These are phyloP conservation scores for Boletus rex-veris DNA, from an alignment of 768 basidiomycete genomes.

Conservation along the genomic window DNA sequence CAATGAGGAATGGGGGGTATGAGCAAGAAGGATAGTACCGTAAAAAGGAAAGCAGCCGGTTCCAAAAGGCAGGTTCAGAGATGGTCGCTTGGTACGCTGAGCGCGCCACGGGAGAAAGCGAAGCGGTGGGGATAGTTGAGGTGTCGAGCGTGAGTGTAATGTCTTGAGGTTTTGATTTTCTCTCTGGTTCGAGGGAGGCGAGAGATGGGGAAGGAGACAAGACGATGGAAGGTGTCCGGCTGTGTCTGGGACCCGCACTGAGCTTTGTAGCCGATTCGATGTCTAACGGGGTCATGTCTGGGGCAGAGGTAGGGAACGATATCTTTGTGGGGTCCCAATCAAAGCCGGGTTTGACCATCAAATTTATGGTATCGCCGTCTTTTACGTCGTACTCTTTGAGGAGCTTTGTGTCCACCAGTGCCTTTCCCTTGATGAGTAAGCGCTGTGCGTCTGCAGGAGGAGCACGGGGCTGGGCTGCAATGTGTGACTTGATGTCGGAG, in stretches of 20 bases:
- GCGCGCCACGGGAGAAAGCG: conserved; percentile 35
- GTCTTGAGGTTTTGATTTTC: conserved; percentile 44
- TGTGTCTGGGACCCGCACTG: conserved; percentile 42
- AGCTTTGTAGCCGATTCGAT: conserved; percentile 23
- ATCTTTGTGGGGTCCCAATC: conserved; percentile 56
- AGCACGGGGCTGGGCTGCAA: conserved; percentile 62
- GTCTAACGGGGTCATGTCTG: conserved; percentile 21
- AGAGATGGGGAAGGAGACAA: conserved; percentile 71
- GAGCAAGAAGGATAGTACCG: conserved; percentile 33
- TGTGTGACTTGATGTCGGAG: conserved; percentile 69
- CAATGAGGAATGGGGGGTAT: neutral
- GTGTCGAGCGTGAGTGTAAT: conserved; percentile 70
- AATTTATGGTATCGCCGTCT: conserved; percentile 76
- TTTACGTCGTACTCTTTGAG: conserved; percentile 86
- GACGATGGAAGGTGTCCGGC: conserved; percentile 73
- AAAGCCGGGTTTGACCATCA: conserved; percentile 80
- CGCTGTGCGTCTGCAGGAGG: conserved; percentile 81
- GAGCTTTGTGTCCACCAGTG: conserved; percentile 82
- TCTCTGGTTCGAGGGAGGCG: conserved; percentile 37
- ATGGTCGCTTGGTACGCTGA: conserved; percentile 45
- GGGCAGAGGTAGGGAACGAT: conserved; percentile 20
- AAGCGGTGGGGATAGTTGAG: conserved; percentile 45
- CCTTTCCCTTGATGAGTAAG: conserved; percentile 92
- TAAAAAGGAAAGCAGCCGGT: conserved; percentile 60
- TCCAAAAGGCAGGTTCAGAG: conserved; percentile 81